Evolutionary conservation across 2,329 filamentous ascomycete species (phyloP).

Genomic region (Aschersonia sp.): DNA sequence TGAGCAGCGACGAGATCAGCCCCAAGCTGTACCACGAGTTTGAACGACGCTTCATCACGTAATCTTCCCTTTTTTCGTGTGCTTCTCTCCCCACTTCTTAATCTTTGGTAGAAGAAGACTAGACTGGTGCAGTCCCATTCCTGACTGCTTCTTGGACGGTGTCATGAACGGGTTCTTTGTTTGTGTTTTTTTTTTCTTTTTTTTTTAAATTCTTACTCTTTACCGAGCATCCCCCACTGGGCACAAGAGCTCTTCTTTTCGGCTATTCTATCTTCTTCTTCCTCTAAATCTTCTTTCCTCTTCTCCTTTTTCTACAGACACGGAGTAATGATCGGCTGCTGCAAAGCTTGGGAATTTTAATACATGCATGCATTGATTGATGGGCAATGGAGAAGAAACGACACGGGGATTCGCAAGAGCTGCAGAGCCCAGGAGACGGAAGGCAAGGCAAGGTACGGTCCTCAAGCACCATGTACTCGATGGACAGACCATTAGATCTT

Average conservation of each 20-base stretch:
- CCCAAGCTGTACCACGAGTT: conserved; percentile 81
- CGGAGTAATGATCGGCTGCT: background rate
- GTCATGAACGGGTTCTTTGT: background rate
- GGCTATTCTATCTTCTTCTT: background rate
- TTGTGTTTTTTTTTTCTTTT: background rate
- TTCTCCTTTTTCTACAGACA: conserved; percentile 2
- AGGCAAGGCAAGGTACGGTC: background rate
- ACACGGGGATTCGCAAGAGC: conserved; percentile 2
- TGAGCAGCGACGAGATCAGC: conserved; percentile 88
- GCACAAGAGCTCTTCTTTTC: background rate
- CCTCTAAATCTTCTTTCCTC: background rate
- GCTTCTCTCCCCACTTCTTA: no score
- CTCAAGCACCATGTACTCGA: background rate
- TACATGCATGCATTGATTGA: background rate
- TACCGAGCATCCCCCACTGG: background rate
- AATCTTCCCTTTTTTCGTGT: background rate
- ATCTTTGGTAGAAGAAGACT: no score
- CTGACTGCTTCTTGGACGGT: background rate
- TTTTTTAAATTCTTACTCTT: background rate
- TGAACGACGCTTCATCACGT: conserved; percentile 50
- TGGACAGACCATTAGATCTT: background rate
- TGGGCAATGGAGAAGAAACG: no score
- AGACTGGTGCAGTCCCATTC: no score
- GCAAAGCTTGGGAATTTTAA: background rate
- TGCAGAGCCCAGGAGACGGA: background rate